These are phyloP conservation scores for Tuber magnatum DNA, from an alignment of 495 filamentous ascomycete genomes.

Conservation along the genomic window DNA sequence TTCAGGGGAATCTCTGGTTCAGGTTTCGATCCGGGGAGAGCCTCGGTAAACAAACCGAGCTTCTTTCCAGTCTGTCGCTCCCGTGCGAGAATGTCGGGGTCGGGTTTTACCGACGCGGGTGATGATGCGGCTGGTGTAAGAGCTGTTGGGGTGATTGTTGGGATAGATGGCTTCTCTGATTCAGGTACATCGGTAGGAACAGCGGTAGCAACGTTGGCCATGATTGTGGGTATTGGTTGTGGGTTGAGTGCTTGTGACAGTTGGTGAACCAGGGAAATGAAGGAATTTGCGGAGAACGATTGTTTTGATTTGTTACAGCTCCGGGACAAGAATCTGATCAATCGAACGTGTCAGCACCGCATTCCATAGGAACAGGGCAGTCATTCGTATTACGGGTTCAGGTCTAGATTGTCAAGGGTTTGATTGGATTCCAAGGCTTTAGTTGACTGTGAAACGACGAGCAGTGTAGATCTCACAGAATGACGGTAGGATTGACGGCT, in stretches of 20 bases:
- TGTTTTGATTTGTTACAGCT: neutral
- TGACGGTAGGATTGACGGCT: neutral
- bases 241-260: neutral
- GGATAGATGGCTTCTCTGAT: neutral
- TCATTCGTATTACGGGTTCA: neutral
- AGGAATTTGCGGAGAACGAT: neutral
- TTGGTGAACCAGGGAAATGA: neutral
- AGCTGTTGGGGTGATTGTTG: neutral
- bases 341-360: neutral
- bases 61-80: slow-evolving; percentile 32
- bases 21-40: slow-evolving; percentile 53
- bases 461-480: neutral
- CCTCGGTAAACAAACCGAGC: slow-evolving; percentile 58
- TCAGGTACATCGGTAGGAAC: neutral
- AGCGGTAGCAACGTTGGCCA: neutral
- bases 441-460: neutral
- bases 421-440: neutral
- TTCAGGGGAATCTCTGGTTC: slow-evolving; percentile 52
- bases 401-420: neutral
- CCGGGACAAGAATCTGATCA: neutral
- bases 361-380: neutral
- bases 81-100: slow-evolving; percentile 20
- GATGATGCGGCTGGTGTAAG: neutral
- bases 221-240: neutral
- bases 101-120: slow-evolving; percentile 7